A percentile compares a stretch with the other conserved stretches of the same genome.
Conservation (phyloP, 2,329 filamentous ascomycete genomes). For the Sarocladium strictum region DNA sequence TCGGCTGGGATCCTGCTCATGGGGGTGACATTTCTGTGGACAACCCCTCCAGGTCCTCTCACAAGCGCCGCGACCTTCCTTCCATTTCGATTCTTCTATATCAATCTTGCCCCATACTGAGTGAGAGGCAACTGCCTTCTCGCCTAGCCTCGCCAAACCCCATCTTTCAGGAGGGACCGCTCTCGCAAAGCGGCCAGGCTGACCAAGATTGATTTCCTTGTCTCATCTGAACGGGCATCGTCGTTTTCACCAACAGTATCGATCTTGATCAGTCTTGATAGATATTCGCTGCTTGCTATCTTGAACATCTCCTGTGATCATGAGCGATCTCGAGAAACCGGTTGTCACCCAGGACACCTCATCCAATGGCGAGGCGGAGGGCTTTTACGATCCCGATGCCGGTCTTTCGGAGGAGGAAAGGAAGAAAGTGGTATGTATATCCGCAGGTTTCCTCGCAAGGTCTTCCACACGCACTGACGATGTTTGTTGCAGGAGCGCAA, state of each 20-base stretch:
- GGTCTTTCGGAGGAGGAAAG: conserved; percentile 58
- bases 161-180: neutral
- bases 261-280: neutral
- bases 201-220: no score
- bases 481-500: conserved; percentile 47
- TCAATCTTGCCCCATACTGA: neutral
- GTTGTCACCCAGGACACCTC: conserved; percentile 18
- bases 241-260: no score
- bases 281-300: neutral
- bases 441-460: neutral
- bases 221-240: no score
- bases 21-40: neutral
- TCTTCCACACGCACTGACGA: neutral
- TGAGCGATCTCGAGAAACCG: conserved; percentile 26
- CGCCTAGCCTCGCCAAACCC: neutral
- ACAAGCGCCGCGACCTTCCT: neutral
- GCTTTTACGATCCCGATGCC: conserved; percentile 44
- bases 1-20: neutral
- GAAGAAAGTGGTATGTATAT: conserved; percentile 49
- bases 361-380: conserved; percentile 22
- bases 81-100: neutral
- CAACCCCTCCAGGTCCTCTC: neutral
- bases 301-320: neutral
- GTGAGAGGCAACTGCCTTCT: conserved; percentile 2
- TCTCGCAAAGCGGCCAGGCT: no score